Percentiles rank a stretch among this genome's conserved stretches.
Evolutionary conservation across 2,329 filamentous ascomycete genomes (phyloP).

Genomic region (Ceratocystis lukuohia): DNA sequence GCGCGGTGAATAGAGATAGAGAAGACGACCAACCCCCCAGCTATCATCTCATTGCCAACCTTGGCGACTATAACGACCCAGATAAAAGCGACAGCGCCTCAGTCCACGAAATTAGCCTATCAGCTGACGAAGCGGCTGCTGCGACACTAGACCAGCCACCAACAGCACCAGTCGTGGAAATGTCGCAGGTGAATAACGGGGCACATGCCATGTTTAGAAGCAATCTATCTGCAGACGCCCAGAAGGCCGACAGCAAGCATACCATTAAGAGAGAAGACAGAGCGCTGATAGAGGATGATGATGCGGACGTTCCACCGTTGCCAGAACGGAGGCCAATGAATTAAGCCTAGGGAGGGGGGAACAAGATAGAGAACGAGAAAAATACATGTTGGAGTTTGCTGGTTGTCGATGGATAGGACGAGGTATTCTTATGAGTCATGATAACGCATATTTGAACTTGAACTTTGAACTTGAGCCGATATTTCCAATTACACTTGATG

Average conservation of each 20-base stretch:
- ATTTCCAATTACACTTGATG: no score
- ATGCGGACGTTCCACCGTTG: conserved; percentile 12
- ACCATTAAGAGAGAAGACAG: not conserved
- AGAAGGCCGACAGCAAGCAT: not conserved
- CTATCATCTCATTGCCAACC: not conserved
- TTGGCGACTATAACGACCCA: not conserved
- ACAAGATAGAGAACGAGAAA: not conserved
- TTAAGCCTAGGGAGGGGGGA: not conserved
- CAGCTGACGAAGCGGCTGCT: not conserved
- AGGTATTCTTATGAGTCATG: not conserved
- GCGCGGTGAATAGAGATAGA: no score
- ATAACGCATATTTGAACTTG: not conserved
- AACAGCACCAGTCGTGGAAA: not conserved
- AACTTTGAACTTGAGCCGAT: no score
- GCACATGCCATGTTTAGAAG: conserved; percentile 1
- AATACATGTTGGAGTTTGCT: not conserved
- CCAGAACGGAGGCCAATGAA: conserved; percentile 7
- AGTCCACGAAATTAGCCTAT: not conserved
- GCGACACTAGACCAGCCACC: not conserved
- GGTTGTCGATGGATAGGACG: no score
- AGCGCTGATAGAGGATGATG: not conserved
- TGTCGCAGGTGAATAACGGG: conserved; percentile 6
- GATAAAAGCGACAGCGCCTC: not conserved
- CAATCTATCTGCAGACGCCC: not conserved
- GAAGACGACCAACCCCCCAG: not conserved